Conservation (phyloP, 1,284 basidiomycete species). For the Tylopilus sp. region DNA sequence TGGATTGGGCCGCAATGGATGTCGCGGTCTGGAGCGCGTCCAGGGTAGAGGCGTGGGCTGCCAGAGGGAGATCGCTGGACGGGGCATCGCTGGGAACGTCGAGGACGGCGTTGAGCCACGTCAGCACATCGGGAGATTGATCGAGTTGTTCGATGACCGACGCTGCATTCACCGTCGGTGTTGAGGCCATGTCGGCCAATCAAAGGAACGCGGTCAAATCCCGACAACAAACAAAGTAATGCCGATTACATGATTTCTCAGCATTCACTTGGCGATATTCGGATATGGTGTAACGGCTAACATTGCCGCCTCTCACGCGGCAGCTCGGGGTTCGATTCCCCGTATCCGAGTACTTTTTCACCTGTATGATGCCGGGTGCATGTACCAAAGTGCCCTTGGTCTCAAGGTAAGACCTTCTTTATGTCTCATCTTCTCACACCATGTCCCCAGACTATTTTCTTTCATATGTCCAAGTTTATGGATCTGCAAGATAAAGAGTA, state of each 20-base stretch:
- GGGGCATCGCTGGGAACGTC: conserved; percentile 44
- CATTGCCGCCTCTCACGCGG: conserved; percentile 74
- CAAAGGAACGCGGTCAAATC: not conserved
- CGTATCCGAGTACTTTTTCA: conserved; percentile 52
- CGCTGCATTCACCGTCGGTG: conserved; percentile 32
- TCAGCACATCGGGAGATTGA: conserved; percentile 56
- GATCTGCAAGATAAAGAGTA: no score
- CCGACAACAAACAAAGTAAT: no score
- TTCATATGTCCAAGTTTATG: no score
- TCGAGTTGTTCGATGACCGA: conserved; percentile 47
- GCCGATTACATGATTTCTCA: no score
- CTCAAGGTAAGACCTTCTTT: no score
- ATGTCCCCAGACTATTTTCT: no score
- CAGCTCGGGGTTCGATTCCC: conserved; percentile 68
- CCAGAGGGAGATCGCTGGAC: conserved; percentile 22
- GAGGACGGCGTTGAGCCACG: conserved; percentile 72
- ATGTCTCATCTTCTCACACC: no score
- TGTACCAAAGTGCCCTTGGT: no score
- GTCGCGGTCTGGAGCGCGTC: conserved; percentile 64
- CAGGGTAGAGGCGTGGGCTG: conserved; percentile 31
- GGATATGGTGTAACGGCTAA: conserved; percentile 77
- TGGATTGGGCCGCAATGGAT: conserved; percentile 86
- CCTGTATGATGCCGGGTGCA: no score
- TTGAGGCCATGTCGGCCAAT: conserved; percentile 35
- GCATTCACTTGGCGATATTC: no score